phyloP scores from a whole-genome alignment of 2,329 filamentous ascomycete genomes.

The Epichloe festucae region DNA sequence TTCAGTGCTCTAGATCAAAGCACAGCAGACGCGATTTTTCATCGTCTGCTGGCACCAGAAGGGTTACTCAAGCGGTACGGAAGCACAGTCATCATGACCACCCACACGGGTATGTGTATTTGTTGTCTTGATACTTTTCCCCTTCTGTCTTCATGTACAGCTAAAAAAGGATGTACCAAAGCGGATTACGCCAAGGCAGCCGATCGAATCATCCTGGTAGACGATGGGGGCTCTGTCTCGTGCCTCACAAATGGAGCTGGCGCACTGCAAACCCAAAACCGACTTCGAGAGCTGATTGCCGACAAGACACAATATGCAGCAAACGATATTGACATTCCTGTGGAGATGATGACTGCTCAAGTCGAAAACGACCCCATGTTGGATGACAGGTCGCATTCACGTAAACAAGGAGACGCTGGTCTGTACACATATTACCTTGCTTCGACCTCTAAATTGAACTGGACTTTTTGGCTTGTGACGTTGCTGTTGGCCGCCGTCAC shows the following conservation, averaged over 20 bases:
- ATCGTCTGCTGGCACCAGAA: slow-evolving; percentile 1
- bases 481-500: neutral
- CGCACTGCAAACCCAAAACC: neutral
- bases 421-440: neutral
- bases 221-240: neutral
- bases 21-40: slow-evolving; percentile 2
- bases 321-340: neutral
- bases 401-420: neutral
- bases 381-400: neutral
- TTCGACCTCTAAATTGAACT: neutral
- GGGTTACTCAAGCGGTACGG: slow-evolving; percentile 1
- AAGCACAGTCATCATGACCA: slow-evolving; percentile 5
- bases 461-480: neutral
- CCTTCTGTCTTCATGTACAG: neutral
- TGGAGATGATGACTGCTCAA: neutral
- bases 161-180: neutral
- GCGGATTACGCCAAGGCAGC: neutral
- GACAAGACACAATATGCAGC: neutral
- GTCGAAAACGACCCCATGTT: neutral
- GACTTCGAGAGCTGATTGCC: neutral
- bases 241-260: neutral
- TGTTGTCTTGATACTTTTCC: too few relatives aligned
- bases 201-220: neutral
- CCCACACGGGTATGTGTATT: slow-evolving; percentile 1
- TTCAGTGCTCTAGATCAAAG: slow-evolving; percentile 1